phyloP scores from a whole-genome alignment of 2,329 filamentous ascomycete genomes.

The Fusarium sp. region DNA sequence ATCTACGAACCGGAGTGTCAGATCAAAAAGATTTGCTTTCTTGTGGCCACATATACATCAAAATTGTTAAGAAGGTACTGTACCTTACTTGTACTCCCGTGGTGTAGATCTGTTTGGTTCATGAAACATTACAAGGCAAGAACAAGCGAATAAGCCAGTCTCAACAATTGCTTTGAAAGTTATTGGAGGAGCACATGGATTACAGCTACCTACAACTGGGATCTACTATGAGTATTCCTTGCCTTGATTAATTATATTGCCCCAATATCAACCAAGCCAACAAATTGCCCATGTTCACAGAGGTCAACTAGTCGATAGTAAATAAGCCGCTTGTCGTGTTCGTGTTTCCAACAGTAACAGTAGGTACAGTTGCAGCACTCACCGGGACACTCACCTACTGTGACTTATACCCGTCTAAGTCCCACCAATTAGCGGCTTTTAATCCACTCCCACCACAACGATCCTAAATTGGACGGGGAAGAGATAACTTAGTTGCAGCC shows the following conservation, averaged over 20 bases:
- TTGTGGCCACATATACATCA: background rate
- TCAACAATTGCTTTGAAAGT: conserved; percentile 10
- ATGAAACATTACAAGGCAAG: conserved; percentile 17
- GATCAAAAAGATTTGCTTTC: conserved; percentile 22
- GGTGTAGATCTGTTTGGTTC: conserved; percentile 19
- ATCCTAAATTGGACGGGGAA: conserved; percentile 29
- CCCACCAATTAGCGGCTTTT: conserved; percentile 33
- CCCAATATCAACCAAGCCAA: background rate
- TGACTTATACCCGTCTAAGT: conserved; percentile 36
- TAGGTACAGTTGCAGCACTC: background rate
- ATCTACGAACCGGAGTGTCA: conserved; percentile 2
- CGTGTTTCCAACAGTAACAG: conserved; percentile 36
- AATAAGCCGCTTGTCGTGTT: conserved; percentile 31
- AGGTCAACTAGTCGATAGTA: conserved; percentile 5
- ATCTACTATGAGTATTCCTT: conserved; percentile 1
- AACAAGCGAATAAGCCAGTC: conserved; percentile 12
- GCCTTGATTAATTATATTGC: background rate
- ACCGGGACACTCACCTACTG: background rate
- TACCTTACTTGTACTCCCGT: background rate
- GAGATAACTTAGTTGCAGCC: conserved; percentile 14
- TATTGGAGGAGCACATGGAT: background rate
- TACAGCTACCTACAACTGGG: background rate
- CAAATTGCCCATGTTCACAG: background rate
- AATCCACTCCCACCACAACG: conserved; percentile 34
- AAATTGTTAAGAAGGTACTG: background rate